These are phyloP conservation scores for Erysimum cheiri DNA, from an alignment of 441 rosid genomes.

Conservation along the genomic window DNA sequence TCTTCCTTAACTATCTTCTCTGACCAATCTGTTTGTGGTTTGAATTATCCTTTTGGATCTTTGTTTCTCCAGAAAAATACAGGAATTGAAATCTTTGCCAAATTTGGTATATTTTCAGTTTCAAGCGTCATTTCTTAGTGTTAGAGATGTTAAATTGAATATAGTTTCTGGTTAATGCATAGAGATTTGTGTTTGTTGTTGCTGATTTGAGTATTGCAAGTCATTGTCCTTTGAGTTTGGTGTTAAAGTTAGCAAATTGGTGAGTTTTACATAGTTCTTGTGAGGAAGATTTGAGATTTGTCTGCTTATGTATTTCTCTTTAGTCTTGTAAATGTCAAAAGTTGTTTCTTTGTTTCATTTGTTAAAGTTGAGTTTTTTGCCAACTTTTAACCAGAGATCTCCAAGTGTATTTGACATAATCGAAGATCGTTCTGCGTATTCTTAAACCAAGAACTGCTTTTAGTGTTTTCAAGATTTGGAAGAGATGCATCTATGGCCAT, in stretches of 20 bases:
- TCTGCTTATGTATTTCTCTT: no score
- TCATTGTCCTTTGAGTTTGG: no score
- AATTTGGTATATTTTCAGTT: not conserved
- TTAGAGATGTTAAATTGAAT: no score
- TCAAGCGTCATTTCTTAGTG: not conserved
- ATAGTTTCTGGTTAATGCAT: no score
- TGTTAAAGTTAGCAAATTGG: no score
- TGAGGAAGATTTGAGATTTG: no score
- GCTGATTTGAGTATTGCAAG: no score
- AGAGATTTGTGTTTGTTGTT: no score
- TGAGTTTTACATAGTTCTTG: no score
- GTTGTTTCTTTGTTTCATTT: not conserved
- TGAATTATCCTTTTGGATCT: not conserved
- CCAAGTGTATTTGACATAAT: not conserved
- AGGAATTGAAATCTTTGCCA: not conserved
- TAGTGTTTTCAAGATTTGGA: not conserved
- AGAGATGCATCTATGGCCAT: slow-evolving; percentile 88
- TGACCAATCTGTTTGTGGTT: not conserved
- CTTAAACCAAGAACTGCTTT: not conserved
- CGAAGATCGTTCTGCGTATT: not conserved
- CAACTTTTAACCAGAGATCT: not conserved
- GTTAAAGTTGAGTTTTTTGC: not conserved
- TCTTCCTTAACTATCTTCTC: not conserved
- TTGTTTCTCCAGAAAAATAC: not conserved
- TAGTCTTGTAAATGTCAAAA: no score